A percentile compares a stretch with the other conserved stretches of the same genome.
These are phyloP conservation scores for Xylaria sp. DNA, from an alignment of 2,329 filamentous ascomycete genomes.

Conservation along the genomic window DNA sequence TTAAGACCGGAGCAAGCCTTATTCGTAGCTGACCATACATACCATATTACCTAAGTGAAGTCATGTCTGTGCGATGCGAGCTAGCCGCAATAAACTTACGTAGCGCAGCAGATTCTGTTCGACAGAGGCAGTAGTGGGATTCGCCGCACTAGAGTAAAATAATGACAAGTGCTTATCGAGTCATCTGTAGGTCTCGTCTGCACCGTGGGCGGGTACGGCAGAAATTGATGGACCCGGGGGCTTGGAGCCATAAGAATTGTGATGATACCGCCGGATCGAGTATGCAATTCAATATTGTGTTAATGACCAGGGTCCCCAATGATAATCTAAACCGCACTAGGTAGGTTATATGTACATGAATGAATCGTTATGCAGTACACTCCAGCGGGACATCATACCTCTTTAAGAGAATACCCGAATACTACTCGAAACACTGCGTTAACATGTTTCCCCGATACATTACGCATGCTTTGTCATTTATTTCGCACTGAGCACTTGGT, in stretches of 20 bases:
- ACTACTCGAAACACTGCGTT: conserved; percentile 16
- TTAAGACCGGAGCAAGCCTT: neutral
- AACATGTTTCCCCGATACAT: conserved; percentile 25
- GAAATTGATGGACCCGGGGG: conserved; percentile 34
- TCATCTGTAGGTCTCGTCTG: conserved; percentile 33
- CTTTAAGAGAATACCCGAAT: conserved; percentile 26
- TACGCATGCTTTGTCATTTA: conserved; percentile 35
- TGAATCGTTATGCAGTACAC: conserved; percentile 19
- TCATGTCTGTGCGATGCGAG: neutral
- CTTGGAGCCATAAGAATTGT: conserved; percentile 34
- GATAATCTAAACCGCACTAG: conserved; percentile 27
- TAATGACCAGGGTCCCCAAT: conserved; percentile 24
- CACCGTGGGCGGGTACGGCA: conserved; percentile 27
- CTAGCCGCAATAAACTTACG: conserved; percentile 11
- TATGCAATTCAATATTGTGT: conserved; percentile 27
- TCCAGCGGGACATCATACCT: conserved; percentile 18
- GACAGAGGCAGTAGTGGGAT: conserved; percentile 1
- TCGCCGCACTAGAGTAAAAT: conserved; percentile 12
- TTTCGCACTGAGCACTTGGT: neutral
- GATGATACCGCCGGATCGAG: conserved; percentile 32
- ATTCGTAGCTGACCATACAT: neutral
- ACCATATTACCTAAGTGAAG: conserved; percentile 3
- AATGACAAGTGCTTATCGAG: conserved; percentile 31
- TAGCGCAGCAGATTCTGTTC: neutral
- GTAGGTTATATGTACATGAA: conserved; percentile 8